Evolutionary conservation across 2,329 filamentous ascomycete genomes (phyloP), one percentile per base, ranked within the genome.

Genomic region (Falciphora oryzae): DNA sequence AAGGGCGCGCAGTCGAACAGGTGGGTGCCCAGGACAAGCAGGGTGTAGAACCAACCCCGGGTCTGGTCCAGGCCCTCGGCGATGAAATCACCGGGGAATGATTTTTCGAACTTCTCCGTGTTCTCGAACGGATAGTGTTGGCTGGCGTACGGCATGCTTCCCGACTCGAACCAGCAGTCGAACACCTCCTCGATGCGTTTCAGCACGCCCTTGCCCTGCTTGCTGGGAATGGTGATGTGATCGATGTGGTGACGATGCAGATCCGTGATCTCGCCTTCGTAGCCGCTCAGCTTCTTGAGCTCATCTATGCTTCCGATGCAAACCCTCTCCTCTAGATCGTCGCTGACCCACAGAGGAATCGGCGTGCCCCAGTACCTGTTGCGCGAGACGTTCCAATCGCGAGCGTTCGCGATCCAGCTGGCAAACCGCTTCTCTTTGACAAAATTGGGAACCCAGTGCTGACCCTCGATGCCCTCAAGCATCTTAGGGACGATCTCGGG

Each of bases 321-420:
- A 32, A 98, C 85, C 67, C 91, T 82, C 77, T 98, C 94, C 73
- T 94, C 90, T 72, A 89, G 81, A 73, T 97, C 93, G 35, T 96
- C 92, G 72, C 91, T 96, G 53, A 91, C 89, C 94, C 94, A 98
- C 50, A 97, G 77, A 8, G 93, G 93, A 66, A 97, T 87, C 1
- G 93, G 93, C 0, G 93, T 97, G 62, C 94, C 94, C 94, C 94
- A 97, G 78, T 96, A 98, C 65, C 94, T 86, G 75, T 96, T 97
- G 69, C 94, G 85, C 64, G 92, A 95, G 38, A 98, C 90, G 73
- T 97, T 96, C 94, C 94, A 98, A 76, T 98, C 94, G 66, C 90
- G 89, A 18, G 94, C 93, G 73, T 94, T 94, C 66, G 85, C 81
- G 67, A 98, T 94, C 94, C 94, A 97, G 78, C 88, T 95, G 59